Evolutionary conservation across 2,329 filamentous ascomycete species (phyloP).

Genomic region (Diaporthe humulicola): DNA sequence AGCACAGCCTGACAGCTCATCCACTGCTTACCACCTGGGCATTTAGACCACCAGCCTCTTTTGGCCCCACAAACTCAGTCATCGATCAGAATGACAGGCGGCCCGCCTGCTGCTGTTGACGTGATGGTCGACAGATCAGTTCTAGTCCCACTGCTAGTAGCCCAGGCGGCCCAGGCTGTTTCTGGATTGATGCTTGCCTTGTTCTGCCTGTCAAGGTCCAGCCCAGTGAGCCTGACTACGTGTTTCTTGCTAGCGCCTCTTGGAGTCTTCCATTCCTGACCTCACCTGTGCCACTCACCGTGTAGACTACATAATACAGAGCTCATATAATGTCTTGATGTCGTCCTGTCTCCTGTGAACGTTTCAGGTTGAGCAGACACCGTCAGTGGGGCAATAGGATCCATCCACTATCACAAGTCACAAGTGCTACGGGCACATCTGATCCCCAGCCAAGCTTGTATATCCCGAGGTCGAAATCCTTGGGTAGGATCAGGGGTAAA

Average conservation of each 20-base stretch:
- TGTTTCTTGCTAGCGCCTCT: conserved; percentile 10
- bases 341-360: conserved; percentile 15
- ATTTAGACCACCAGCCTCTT: conserved; percentile 17
- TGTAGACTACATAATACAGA: not conserved
- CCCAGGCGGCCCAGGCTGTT: not conserved
- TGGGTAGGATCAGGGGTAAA: conserved; percentile 29
- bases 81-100: conserved; percentile 5
- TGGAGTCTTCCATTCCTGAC: conserved; percentile 13
- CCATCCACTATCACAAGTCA: conserved; percentile 20
- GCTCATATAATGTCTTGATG: not conserved
- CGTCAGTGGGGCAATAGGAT: conserved; percentile 8
- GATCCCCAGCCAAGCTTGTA: conserved; percentile 13
- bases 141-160: not conserved
- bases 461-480: conserved; percentile 27
- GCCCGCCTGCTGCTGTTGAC: conserved; percentile 10
- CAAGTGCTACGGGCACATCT: conserved; percentile 7
- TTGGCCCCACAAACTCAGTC: not conserved
- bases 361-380: conserved; percentile 26
- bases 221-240: conserved; percentile 5
- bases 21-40: not conserved
- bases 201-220: conserved; percentile 19
- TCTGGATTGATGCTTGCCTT: not conserved
- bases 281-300: not conserved
- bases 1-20: conserved; percentile 1
- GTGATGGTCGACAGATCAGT: conserved; percentile 15